Percentiles rank a stretch among this genome's conserved stretches.
phyloP scores from a whole-genome alignment of 768 basidiomycete genomes.

The Pleurotus giganteus region DNA sequence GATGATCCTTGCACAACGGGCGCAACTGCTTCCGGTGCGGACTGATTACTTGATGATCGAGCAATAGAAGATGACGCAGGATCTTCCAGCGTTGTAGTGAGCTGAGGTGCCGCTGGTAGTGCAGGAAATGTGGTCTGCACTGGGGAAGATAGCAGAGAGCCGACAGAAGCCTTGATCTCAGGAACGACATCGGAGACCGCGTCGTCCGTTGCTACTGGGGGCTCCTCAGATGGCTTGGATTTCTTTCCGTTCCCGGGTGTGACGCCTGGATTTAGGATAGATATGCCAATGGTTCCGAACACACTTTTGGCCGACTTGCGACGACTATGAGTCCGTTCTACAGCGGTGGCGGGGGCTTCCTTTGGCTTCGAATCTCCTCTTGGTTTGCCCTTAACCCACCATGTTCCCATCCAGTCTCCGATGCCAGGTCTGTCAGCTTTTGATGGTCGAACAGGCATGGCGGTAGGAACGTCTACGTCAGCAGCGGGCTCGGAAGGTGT shows the following conservation, averaged over 20 bases:
- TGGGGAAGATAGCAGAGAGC: slow-evolving; percentile 36
- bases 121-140: slow-evolving; percentile 37
- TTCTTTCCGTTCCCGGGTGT: slow-evolving; percentile 19
- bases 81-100: slow-evolving; percentile 40
- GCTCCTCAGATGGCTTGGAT: slow-evolving; percentile 6
- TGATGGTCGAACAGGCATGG: not conserved
- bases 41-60: slow-evolving; percentile 19
- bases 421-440: slow-evolving; percentile 53
- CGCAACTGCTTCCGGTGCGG: slow-evolving; percentile 22
- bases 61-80: slow-evolving; percentile 10
- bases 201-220: not conserved
- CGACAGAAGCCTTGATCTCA: not conserved
- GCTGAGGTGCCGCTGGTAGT: slow-evolving; percentile 39
- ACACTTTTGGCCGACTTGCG: slow-evolving; percentile 60
- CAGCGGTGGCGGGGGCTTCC: slow-evolving; percentile 2
- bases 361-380: slow-evolving; percentile 16
- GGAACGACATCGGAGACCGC: not conserved
- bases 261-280: slow-evolving; percentile 52
- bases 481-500: not conserved
- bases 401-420: slow-evolving; percentile 78
- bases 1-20: slow-evolving; percentile 56
- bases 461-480: not conserved
- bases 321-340: slow-evolving; percentile 14
- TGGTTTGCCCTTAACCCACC: slow-evolving; percentile 57
- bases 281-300: slow-evolving; percentile 70